Conservation (phyloP, 371 early-diverging fungal species). For the Mucor lusitanicus region DNA sequence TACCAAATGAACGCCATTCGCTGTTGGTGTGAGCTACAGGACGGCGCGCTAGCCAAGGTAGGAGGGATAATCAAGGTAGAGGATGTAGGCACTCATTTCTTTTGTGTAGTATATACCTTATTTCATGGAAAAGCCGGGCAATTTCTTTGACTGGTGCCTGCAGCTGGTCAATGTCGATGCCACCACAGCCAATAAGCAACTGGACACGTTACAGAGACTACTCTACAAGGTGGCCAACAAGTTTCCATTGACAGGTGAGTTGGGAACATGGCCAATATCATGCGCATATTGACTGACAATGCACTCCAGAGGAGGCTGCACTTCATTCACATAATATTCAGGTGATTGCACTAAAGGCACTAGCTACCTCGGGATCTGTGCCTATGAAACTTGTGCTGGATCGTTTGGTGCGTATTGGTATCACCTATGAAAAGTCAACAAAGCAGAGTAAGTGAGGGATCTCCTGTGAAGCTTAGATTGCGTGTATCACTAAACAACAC, state of each 20-base stretch:
- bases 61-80: not conserved
- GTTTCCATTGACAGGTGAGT: conserved; percentile 24
- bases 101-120: conserved; percentile 33
- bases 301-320: conserved; percentile 1
- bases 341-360: conserved; percentile 16
- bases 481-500: not conserved
- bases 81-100: too few species aligned
- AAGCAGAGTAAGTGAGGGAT: conserved; percentile 17
- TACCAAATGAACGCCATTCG: conserved; percentile 46
- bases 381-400: conserved; percentile 25
- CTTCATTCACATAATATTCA: conserved; percentile 26
- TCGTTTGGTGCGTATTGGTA: conserved; percentile 34
- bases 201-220: conserved; percentile 30
- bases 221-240: conserved; percentile 26
- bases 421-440: conserved; percentile 35
- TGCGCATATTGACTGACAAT: not conserved
- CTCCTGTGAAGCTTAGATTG: not conserved
- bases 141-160: conserved; percentile 42
- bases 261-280: not conserved
- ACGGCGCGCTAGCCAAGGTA: conserved; percentile 39
- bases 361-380: conserved; percentile 1
- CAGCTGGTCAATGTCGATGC: conserved; percentile 28
- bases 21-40: conserved; percentile 35
- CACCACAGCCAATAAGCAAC: conserved; percentile 29
- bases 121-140: conserved; percentile 38